Conservation (phyloP, 306 rosid species). For the Luffa aegyptiaca region DNA sequence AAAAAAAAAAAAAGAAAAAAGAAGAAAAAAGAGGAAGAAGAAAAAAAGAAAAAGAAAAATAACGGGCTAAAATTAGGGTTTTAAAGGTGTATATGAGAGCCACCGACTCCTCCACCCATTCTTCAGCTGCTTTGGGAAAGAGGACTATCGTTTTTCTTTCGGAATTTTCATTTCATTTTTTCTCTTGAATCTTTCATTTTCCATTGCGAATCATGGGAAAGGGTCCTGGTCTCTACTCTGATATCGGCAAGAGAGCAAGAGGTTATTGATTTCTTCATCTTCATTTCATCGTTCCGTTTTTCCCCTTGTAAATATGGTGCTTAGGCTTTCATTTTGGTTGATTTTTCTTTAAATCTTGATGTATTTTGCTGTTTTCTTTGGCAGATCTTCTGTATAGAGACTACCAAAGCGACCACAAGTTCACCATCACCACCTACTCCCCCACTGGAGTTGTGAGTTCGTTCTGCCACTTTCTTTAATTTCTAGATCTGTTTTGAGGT, state of each 20-base stretch:
- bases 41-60: neutral
- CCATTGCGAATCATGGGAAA: constrained; percentile 40
- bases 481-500: neutral
- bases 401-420: constrained; percentile 86
- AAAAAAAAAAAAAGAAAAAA: neutral
- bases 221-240: constrained; percentile 95
- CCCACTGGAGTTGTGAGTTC: constrained; percentile 75
- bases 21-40: neutral
- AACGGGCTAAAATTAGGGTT: constrained; percentile 31
- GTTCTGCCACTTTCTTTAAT: neutral
- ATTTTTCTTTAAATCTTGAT: neutral
- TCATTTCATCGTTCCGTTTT: neutral
- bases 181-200: constrained; percentile 20
- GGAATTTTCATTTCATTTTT: neutral
- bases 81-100: neutral
- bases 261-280: constrained; percentile 11
- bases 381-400: constrained; percentile 85
- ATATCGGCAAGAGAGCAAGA: constrained; percentile 83
- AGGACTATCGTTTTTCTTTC: neutral
- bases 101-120: neutral
- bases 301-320: neutral
- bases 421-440: constrained; percentile 77
- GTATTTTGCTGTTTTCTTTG: neutral
- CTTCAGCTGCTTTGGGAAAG: constrained; percentile 5
- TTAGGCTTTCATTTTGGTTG: neutral